Evolutionary conservation across 768 basidiomycete genomes (phyloP).

Genomic region (Boletus rufocinnamomeus): DNA sequence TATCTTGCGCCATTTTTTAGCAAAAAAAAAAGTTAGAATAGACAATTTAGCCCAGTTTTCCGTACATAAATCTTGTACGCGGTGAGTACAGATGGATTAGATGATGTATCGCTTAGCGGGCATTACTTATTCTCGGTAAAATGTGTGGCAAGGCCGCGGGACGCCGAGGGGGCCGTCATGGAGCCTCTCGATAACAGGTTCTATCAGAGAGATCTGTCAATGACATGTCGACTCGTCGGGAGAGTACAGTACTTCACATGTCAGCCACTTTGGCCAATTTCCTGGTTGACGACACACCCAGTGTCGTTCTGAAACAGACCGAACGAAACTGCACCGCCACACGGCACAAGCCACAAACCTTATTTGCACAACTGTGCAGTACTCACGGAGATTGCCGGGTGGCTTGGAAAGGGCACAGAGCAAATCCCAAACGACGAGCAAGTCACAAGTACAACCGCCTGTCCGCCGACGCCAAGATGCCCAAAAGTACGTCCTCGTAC

Average conservation of each 20-base stretch:
- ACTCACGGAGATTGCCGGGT: constrained; percentile 36
- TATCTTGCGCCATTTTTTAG: background rate
- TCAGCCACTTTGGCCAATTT: too few relatives aligned
- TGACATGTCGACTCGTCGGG: background rate
- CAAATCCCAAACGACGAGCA: constrained; percentile 18
- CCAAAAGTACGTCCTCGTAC: constrained; percentile 36
- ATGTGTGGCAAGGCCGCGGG: background rate
- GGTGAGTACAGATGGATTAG: too few relatives aligned
- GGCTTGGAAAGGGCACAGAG: constrained; percentile 28
- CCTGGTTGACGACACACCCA: background rate
- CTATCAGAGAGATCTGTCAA: background rate
- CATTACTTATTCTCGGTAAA: background rate
- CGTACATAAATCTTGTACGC: background rate
- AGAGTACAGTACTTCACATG: too few relatives aligned
- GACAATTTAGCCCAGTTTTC: background rate
- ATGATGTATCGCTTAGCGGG: background rate
- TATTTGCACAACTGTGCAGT: constrained; percentile 28
- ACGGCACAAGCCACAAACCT: background rate
- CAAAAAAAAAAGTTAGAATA: background rate
- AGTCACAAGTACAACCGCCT: constrained; percentile 29
- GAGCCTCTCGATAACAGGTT: background rate
- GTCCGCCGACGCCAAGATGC: constrained; percentile 43
- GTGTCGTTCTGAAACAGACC: background rate
- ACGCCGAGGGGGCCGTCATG: background rate
- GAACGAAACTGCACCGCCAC: constrained; percentile 4